phyloP scores from a whole-genome alignment of 2,329 filamentous ascomycete species.

The Xylariaceae sp. region DNA sequence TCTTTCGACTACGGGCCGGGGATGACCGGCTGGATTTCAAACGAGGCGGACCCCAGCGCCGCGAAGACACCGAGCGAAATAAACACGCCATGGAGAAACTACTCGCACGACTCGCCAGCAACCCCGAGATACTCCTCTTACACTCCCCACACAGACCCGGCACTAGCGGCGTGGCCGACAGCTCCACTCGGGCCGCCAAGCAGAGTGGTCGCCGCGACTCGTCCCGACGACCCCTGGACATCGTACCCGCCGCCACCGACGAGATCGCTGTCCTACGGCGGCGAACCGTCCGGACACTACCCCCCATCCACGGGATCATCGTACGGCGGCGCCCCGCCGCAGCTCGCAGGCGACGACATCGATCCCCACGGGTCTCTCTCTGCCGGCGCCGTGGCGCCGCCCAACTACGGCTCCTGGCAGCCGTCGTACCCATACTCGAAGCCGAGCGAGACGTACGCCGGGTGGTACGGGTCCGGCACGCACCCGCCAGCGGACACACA shows the following conservation, averaged over 20 bases:
- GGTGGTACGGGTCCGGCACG: slow-evolving; percentile 43
- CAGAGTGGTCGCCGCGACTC: slow-evolving; percentile 42
- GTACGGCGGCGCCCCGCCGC: slow-evolving; percentile 49
- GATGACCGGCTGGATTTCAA: slow-evolving; percentile 48
- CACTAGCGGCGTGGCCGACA: slow-evolving; percentile 46
- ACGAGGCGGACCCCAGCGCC: slow-evolving; percentile 44
- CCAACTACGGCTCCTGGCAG: slow-evolving; percentile 49
- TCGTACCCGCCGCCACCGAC: slow-evolving; percentile 45
- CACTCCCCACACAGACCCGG: slow-evolving; percentile 43
- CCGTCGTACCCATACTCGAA: slow-evolving; percentile 48
- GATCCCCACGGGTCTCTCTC: slow-evolving; percentile 42
- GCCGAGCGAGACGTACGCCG: slow-evolving; percentile 34
- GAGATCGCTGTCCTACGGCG: slow-evolving; percentile 53
- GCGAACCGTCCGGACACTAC: slow-evolving; percentile 47
- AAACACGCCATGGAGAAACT: slow-evolving; percentile 52
- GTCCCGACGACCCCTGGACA: slow-evolving; percentile 49
- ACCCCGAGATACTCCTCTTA: slow-evolving; percentile 55
- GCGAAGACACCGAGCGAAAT: slow-evolving; percentile 48
- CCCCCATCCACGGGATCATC: slow-evolving; percentile 40
- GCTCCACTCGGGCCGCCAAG: slow-evolving; percentile 32
- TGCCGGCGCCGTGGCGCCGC: slow-evolving; percentile 41
- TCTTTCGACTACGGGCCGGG: slow-evolving; percentile 46
- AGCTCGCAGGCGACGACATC: slow-evolving; percentile 19
- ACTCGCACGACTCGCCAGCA: slow-evolving; percentile 53
- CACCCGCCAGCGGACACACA: slow-evolving; percentile 29